Base-by-base conservation (phyloP, 73 alveolate genomes). In the Blepharisma stoltei region DNA sequence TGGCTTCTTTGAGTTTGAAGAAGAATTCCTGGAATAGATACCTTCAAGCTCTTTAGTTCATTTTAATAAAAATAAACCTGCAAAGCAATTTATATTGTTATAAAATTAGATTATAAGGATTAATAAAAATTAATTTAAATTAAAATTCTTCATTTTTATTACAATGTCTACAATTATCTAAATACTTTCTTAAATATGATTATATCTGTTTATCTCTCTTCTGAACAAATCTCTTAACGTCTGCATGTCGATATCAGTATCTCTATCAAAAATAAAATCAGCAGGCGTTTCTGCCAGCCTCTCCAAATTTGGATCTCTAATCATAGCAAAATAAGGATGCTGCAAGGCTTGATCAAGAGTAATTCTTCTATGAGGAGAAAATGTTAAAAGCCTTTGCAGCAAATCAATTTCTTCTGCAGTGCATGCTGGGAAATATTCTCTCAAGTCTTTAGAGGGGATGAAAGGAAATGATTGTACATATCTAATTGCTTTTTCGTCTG, bases 401-500 rank as follows among this genome's bases (percentile, higher is more conserved):
- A 93, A 85, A 78, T 92, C 97, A 6, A 87, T 54, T 5, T 90
- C 95, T 23, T 90, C 94, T 14, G 89, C 83, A 8, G 90, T 86
- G 47, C 91, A 82, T 5, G 87, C 93, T 8, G 95, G 95, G 80
- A 76, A 94, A 32, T 81, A 79, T 14, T 80, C 84, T 71, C 54
- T 75, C 48, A 95, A 85, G 52, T 85, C 90, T 60, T 68, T 82
- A 55, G 84, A 85, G 48, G 76, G 80, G 50, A 79, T 86, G 60
- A 71, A 55, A 49, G 90, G 89, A 78, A 93, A 89, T 18, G 93
- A 78, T 55, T 91, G 86, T 43, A 93, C 82, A 81, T 95, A 95
- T 44, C 92, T 92, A 5, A 83, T 83, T 9, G 96, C 99, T 71
- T 90, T 92, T 23, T 83, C 86, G 71, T 89, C 98, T 67, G 97